phyloP scores from a whole-genome alignment of 495 filamentous ascomycete species.

The Talaromyces adpressus region DNA sequence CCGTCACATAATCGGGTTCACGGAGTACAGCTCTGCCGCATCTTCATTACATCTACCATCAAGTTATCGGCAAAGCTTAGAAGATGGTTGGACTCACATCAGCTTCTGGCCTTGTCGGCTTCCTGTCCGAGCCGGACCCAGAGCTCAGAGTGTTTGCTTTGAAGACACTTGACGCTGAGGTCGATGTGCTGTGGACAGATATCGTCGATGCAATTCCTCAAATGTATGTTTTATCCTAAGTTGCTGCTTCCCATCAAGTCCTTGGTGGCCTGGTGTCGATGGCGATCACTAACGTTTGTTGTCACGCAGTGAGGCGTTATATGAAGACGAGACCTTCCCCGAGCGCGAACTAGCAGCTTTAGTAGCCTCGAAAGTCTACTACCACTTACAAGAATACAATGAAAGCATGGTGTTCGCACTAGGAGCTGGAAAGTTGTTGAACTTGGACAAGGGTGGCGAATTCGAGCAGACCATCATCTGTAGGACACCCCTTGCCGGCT shows the following conservation, averaged over 20 bases:
- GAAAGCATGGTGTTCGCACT: slow-evolving; percentile 99
- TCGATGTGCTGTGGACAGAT: slow-evolving; percentile 96
- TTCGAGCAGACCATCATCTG: slow-evolving; percentile 97
- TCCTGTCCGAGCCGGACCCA: slow-evolving; percentile 87
- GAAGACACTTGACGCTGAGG: slow-evolving; percentile 87
- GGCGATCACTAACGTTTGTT: slow-evolving; percentile 16
- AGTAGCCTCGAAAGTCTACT: slow-evolving; percentile 96
- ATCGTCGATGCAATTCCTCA: slow-evolving; percentile 84
- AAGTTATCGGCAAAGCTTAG: background rate
- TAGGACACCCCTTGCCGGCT: background rate
- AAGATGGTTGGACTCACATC: slow-evolving; percentile 90
- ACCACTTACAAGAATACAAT: slow-evolving; percentile 96
- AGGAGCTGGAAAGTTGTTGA: slow-evolving; percentile 90
- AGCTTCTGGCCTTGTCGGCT: slow-evolving; percentile 89
- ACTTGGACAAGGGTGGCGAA: slow-evolving; percentile 84
- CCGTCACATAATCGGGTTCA: background rate
- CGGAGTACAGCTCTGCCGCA: background rate
- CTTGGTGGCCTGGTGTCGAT: background rate
- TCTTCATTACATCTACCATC: background rate
- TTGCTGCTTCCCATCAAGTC: background rate
- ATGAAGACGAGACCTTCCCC: slow-evolving; percentile 92
- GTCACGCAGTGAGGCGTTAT: slow-evolving; percentile 77
- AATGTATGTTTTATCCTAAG: slow-evolving; percentile 58
- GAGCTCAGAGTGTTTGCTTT: slow-evolving; percentile 91
- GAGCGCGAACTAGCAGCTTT: slow-evolving; percentile 91